Conservation (phyloP, 2,329 filamentous ascomycete species). For the Pyrenochaeta sp. region DNA sequence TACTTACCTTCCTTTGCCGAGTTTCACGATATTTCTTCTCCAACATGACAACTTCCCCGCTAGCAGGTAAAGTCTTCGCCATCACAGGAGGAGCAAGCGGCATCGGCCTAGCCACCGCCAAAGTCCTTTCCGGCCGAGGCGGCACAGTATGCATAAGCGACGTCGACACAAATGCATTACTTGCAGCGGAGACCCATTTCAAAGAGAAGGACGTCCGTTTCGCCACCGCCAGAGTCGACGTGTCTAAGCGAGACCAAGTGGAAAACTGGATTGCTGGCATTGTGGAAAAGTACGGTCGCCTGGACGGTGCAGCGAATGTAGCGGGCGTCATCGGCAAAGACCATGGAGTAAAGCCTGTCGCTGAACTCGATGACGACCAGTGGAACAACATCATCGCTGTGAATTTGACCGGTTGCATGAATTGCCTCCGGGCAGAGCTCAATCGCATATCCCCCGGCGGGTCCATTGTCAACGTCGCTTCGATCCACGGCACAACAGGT, state of each 20-base stretch:
- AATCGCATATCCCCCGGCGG: conserved; percentile 48
- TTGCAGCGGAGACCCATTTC: too few species aligned
- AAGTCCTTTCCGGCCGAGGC: too few species aligned
- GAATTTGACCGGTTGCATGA: conserved; percentile 48
- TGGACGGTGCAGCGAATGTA: conserved; percentile 49
- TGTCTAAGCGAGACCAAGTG: conserved; percentile 57
- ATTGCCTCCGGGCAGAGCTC: conserved; percentile 47
- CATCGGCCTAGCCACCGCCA: too few species aligned
- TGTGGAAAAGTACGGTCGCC: conserved; percentile 56
- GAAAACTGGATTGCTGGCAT: conserved; percentile 58
- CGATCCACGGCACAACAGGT: conserved; percentile 60
- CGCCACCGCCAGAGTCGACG: too few species aligned
- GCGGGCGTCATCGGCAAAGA: conserved; percentile 51
- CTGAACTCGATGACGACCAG: conserved; percentile 44
- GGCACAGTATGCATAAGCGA: too few species aligned
- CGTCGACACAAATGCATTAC: too few species aligned
- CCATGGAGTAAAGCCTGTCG: conserved; percentile 20
- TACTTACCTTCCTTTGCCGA: too few species aligned
- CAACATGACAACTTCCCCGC: too few species aligned
- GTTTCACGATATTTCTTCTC: too few species aligned
- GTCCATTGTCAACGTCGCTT: conserved; percentile 55
- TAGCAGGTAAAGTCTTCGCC: too few species aligned
- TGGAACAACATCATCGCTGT: conserved; percentile 48
- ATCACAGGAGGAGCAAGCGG: too few species aligned
- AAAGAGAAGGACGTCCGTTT: too few species aligned